phyloP scores from a whole-genome alignment of 345 rosid species.

The Gossypium sturtianum region DNA sequence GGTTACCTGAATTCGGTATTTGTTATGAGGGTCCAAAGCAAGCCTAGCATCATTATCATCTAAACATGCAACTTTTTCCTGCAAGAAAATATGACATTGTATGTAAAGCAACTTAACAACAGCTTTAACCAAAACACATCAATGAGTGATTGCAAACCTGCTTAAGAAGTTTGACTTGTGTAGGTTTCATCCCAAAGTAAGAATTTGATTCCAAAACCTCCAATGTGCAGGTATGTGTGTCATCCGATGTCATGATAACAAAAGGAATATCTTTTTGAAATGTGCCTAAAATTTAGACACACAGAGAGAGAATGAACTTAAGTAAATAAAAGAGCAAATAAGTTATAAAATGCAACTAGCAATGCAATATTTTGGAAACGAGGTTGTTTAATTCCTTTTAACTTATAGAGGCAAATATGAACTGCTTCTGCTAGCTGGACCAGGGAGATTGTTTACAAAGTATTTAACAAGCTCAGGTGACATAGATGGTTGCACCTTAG shows the following conservation, averaged over 20 bases:
- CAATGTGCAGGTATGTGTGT: conserved; percentile 69
- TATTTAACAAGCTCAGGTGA: background rate
- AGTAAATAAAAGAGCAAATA: conserved; percentile 7
- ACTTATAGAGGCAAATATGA: background rate
- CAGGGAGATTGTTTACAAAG: background rate
- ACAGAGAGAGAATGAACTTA: background rate
- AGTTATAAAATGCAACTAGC: background rate
- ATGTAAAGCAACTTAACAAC: background rate
- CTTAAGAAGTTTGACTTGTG: conserved; percentile 83
- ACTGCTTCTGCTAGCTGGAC: background rate
- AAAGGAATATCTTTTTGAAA: conserved; percentile 65
- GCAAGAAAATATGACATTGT: conserved; percentile 16
- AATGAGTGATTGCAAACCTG: conserved; percentile 47
- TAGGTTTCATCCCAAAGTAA: conserved; percentile 86
- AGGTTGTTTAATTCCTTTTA: background rate
- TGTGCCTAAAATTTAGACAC: conserved; percentile 35
- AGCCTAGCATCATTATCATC: conserved; percentile 89
- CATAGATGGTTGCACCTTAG: background rate
- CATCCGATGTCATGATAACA: conserved; percentile 95
- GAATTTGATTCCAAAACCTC: conserved; percentile 65
- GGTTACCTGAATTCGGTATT: conserved; percentile 78
- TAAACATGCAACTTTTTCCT: conserved; percentile 99
- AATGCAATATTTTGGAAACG: background rate
- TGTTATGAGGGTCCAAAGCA: conserved; percentile 75
- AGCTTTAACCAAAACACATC: background rate